phyloP scores from a whole-genome alignment of 202 grass and related monocot species.

The Bolboschoenoplectus hybrid region DNA sequence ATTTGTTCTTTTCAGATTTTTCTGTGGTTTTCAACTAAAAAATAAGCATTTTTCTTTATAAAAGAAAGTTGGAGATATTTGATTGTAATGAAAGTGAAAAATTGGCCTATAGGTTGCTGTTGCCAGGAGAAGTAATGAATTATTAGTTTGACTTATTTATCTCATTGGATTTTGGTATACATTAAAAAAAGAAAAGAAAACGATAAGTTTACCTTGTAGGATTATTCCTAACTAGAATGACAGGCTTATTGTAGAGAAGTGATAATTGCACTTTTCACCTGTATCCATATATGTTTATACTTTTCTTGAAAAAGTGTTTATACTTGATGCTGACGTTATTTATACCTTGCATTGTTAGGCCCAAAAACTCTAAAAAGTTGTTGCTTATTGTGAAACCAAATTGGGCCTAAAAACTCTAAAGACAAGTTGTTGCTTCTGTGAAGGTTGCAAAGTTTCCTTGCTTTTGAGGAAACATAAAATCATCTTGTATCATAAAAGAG shows the following conservation, averaged over 20 bases:
- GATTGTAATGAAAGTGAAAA: background rate
- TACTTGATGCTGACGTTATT: conserved; percentile 8
- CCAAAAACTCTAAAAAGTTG: background rate
- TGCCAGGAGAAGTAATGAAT: background rate
- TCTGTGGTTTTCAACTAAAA: background rate
- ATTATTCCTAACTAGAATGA: conserved; percentile 11
- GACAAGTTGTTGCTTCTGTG: background rate
- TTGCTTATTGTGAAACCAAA: background rate
- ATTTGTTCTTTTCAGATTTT: conserved; percentile 10
- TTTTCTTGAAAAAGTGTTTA: background rate
- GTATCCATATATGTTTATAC: background rate
- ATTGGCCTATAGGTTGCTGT: background rate
- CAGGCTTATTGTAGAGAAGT: background rate
- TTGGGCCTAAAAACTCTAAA: background rate
- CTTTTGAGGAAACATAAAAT: background rate
- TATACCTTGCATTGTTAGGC: background rate
- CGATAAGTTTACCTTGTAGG: background rate
- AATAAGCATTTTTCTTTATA: conserved; percentile 9
- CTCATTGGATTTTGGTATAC: conserved; percentile 16
- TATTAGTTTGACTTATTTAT: background rate
- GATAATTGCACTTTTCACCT: background rate
- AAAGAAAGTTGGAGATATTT: background rate
- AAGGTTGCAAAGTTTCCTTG: background rate
- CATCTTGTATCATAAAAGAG: background rate
- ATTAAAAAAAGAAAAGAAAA: background rate